Conservation (phyloP, 768 basidiomycete species). For the Sarcodon sp. region DNA sequence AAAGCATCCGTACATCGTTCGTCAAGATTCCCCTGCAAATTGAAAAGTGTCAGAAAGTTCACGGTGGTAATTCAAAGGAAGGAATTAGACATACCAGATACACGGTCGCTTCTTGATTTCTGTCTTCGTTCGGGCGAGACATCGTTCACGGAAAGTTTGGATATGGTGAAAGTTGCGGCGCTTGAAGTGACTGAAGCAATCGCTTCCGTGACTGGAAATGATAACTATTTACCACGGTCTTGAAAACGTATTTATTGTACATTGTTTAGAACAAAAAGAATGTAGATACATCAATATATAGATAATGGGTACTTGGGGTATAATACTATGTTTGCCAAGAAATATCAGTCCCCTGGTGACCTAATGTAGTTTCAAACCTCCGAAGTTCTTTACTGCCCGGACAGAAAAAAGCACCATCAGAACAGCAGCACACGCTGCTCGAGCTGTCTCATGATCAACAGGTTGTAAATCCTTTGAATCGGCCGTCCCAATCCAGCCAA, state of each 20-base stretch:
- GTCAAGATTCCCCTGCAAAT: constrained; percentile 81
- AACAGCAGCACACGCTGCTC: constrained; percentile 60
- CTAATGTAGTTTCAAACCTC: constrained; percentile 5
- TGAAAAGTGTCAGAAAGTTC: background rate
- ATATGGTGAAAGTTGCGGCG: too few relatives aligned
- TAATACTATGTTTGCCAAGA: too few relatives aligned
- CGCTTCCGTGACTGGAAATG: too few relatives aligned
- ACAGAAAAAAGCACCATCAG: constrained; percentile 48
- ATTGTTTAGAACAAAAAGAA: too few relatives aligned
- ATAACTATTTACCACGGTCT: too few relatives aligned
- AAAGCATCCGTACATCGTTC: constrained; percentile 90
- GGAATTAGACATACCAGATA: constrained; percentile 29
- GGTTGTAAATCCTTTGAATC: constrained; percentile 26
- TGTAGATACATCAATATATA: too few relatives aligned
- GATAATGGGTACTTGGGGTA: too few relatives aligned
- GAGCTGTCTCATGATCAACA: constrained; percentile 49
- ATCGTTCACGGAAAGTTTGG: constrained; percentile 9
- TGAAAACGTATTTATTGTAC: too few relatives aligned
- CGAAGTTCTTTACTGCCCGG: constrained; percentile 56
- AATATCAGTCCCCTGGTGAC: background rate
- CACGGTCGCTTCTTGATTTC: constrained; percentile 51
- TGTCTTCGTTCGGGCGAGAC: constrained; percentile 37
- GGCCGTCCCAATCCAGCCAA: constrained; percentile 29
- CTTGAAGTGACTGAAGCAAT: too few relatives aligned
- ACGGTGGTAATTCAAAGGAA: background rate